Evolutionary conservation across 129 eudicot species (phyloP).

Genomic region (Flaveria robusta): DNA sequence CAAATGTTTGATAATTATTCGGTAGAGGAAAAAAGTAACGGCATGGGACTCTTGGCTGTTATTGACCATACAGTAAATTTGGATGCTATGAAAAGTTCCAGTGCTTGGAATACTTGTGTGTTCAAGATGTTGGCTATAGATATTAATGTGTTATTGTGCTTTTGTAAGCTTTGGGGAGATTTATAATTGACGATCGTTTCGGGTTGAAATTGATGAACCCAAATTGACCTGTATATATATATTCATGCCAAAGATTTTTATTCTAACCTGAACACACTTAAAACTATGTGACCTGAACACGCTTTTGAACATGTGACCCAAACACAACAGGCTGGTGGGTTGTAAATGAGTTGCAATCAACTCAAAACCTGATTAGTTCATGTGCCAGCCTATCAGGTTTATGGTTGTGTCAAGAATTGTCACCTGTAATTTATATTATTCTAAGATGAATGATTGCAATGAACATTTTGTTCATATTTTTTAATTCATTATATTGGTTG

Average conservation of each 20-base stretch:
- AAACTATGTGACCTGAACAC: not conserved
- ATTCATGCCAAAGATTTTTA: not conserved
- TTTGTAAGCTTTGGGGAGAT: not conserved
- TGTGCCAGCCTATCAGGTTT: not conserved
- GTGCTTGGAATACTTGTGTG: not conserved
- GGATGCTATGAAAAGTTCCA: not conserved
- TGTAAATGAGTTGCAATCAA: constrained; percentile 7
- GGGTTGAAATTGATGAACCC: not conserved
- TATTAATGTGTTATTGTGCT: not conserved
- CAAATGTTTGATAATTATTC: not conserved
- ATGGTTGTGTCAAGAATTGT: not conserved
- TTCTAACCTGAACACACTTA: not conserved
- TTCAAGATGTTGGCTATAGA: not conserved
- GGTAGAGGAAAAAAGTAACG: too few relatives aligned
- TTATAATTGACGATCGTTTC: not conserved
- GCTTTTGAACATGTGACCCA: too few relatives aligned
- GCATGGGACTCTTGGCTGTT: too few relatives aligned
- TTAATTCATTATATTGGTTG: not conserved
- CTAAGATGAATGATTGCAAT: constrained; percentile 2
- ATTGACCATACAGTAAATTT: not conserved
- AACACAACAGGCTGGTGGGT: not conserved
- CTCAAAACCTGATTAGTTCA: not conserved
- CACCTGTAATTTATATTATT: not conserved
- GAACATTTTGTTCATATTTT: not conserved
- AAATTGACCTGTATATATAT: not conserved